phyloP scores from a whole-genome alignment of 306 rosid genomes.

The Pueraria montana region DNA sequence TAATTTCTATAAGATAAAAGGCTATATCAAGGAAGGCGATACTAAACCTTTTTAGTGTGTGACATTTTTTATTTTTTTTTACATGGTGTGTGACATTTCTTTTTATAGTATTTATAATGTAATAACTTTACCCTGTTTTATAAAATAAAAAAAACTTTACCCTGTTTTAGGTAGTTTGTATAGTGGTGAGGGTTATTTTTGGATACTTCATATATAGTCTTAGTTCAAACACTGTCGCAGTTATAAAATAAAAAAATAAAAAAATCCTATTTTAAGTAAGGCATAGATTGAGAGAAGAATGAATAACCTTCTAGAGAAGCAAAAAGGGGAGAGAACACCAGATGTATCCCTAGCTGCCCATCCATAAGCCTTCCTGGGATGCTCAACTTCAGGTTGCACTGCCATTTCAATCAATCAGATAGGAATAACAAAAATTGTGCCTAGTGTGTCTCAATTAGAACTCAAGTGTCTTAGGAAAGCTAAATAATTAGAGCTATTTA shows the following conservation, averaged over 20 bases:
- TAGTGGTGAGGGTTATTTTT: no score
- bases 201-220: no score
- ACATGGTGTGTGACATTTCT: no score
- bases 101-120: no score
- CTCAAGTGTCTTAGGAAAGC: not conserved
- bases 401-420: not conserved
- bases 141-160: no score
- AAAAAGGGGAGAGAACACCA: conserved; percentile 18
- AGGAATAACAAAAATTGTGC: not conserved
- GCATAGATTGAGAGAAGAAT: not conserved
- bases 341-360: conserved; percentile 22
- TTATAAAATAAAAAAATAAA: no score
- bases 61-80: no score
- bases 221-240: no score
- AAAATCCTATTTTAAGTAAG: not conserved
- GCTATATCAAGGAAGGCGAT: no score
- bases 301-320: not conserved
- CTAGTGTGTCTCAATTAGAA: not conserved
- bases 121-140: no score
- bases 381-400: conserved; percentile 5
- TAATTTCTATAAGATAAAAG: not conserved
- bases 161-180: no score
- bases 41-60: no score
- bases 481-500: not conserved
- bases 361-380: not conserved